Evolutionary conservation across 805 yeast genomes (phyloP), one percentile per base, ranked within the genome.

Genomic region (Nakazawaea ishiwadae): DNA sequence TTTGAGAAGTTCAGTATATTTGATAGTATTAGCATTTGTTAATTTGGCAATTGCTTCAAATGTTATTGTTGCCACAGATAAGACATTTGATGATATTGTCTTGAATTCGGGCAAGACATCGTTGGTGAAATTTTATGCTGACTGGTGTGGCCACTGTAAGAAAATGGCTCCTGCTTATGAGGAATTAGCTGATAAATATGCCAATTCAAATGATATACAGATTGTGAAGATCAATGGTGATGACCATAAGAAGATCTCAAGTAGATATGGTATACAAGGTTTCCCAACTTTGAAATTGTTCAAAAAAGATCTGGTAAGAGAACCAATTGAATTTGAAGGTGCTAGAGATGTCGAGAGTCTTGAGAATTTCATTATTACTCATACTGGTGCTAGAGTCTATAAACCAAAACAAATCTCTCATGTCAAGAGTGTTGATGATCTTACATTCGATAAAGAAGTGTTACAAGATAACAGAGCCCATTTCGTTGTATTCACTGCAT

Each of bases 111-210:
- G 75, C 26, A 84, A 83, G 69, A 83, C 80, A 52, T 75, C 90
- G 8, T 71, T 88, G 47, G 86, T 87, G 48, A 84, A 87, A 65
- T 81, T 79, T 49, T 80, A 73, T 51, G 85, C 89, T 8, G 78
- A 75, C 40, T 81, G 89, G 89, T 81, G 89, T 58, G 63, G 78
- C 28, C 87, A 81, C 56, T 81, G 89, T 55, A 75, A 74, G 54
- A 66, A 63, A 28, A 54, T 81, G 52, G 68, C 65, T 55, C 87
- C 87, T 5, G 63, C 67, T 3, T 69, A 68, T 72, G 73, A 71
- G 43, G 71, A 73, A 45, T 60, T 77, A 54, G 73, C 71, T 40
- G 66, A 51, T 3, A 44, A 60, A 15, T 73, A 53, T 52, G 61
- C 44, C 19, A 49, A 50, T 32, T 39, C 46, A 4, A 69, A 68